Base-by-base conservation (phyloP, 352 stramenopile genomes). In the Phytopythium ostracodes region DNA sequence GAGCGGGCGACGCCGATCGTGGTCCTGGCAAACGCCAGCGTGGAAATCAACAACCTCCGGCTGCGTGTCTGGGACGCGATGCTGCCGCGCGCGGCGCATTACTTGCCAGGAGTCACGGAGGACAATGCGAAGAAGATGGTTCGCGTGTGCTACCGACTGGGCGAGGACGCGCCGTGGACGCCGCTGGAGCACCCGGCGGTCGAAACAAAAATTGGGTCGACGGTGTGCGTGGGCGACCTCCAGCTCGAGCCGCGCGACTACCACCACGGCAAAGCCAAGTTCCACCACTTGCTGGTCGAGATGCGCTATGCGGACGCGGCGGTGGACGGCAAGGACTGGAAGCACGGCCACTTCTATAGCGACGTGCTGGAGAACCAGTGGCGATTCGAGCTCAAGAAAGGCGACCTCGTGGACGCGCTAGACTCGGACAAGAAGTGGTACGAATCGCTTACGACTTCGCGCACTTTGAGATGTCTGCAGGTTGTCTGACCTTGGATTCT, bases 381-480 rank as follows among this genome's bases (percentile, higher is more conserved):
- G 87, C 67, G 84, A 12, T 87, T 81, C 43, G 56, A 76, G 20
- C 63, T 96, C 22, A 9, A 81, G 49, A 47, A 71, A 14, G 72
- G 68, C 15, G 72, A 96, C 40, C 68, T 92, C 33, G 66, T 96
- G 18, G 87, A 96, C 24, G 87, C 83, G 0, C 40, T 74, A n/a
- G 87, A 96, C 64, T 91, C 79, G 7, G 73, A 89, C 55, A 77
- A 82, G 9, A 90, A 92, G 51, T 96, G 87, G 87, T 87, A 66
- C 57, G 62, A 42, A 20, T 18, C 4, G 6, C 25, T 33, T 12
- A 9, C n/a, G 29, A 7, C 40, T 8, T 57, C 18, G 0, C 24
- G 33, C 18, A n/a, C 18, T 12, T 43, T 22, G 17, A 25, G 31
- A 8, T n/a, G n/a, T n/a, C 9, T 25, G 24, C 50, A n/a, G 22